phyloP scores from a whole-genome alignment of 176 grass and related monocot genomes.

The Melocanna baccifera region DNA sequence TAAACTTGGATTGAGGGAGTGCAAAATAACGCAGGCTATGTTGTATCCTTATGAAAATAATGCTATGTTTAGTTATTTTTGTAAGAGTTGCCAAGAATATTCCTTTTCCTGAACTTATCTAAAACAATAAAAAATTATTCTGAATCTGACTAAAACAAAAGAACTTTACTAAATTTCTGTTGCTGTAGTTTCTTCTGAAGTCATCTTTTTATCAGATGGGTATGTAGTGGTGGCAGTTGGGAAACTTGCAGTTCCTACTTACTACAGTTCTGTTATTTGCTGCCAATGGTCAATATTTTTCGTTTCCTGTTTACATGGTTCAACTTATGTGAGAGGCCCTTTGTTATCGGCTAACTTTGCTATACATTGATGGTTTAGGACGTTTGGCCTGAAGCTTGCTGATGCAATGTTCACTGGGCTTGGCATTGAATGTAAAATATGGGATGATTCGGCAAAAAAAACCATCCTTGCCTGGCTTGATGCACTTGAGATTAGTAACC shows the following conservation, averaged over 20 bases:
- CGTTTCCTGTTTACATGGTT: not conserved
- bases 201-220: conserved; percentile 1
- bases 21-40: not conserved
- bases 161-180: not conserved
- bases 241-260: not conserved
- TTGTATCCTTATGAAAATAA: not conserved
- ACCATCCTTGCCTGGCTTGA: conserved; percentile 65
- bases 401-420: conserved; percentile 53
- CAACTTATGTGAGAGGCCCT: not conserved
- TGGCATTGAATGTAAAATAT: conserved; percentile 71
- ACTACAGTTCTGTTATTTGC: conserved; percentile 5
- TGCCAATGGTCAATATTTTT: conserved; percentile 10
- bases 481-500: conserved; percentile 69
- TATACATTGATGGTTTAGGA: conserved; percentile 39
- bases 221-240: not conserved
- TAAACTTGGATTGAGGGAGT: no score
- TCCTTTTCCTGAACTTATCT: conserved; percentile 8
- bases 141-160: not conserved
- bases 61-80: not conserved
- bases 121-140: not conserved
- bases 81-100: not conserved
- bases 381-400: conserved; percentile 46
- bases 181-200: conserved; percentile 10
- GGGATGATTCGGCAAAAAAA: conserved; percentile 60
- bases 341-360: conserved; percentile 27